phyloP scores from a whole-genome alignment of 306 rosid species.

The Mimosa pudica region DNA sequence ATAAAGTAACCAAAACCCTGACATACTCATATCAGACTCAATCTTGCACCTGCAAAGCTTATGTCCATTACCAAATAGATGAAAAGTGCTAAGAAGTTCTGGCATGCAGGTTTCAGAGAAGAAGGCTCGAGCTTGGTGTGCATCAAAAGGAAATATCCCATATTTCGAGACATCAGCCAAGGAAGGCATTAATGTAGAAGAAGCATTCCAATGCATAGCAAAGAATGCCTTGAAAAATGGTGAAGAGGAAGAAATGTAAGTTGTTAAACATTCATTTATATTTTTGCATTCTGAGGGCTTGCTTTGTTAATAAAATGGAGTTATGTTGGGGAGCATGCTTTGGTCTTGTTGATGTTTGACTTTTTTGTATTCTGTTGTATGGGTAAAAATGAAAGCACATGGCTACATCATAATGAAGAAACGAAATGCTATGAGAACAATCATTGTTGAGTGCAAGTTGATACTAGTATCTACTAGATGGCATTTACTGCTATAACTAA shows the following conservation, averaged over 20 bases:
- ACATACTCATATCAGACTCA: not conserved
- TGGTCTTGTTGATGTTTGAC: constrained; percentile 3
- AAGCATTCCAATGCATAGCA: constrained; percentile 96
- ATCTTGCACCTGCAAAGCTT: not conserved
- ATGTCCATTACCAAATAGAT: constrained; percentile 14
- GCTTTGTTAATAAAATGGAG: constrained; percentile 16
- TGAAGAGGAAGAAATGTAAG: constrained; percentile 98
- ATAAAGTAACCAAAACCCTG: not conserved
- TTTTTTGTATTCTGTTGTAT: constrained; percentile 24
- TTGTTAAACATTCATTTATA: constrained; percentile 25
- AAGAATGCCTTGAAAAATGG: constrained; percentile 92
- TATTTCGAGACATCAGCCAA: constrained; percentile 98
- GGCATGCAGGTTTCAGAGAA: constrained; percentile 83
- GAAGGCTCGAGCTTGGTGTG: constrained; percentile 99
- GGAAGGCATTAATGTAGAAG: constrained; percentile 96
- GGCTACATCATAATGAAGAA: constrained; percentile 10
- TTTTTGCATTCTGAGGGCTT: not conserved
- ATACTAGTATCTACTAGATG: constrained; percentile 6
- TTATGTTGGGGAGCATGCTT: constrained; percentile 20
- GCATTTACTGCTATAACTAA: constrained; percentile 3
- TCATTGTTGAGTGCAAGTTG: constrained; percentile 21
- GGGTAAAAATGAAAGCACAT: constrained; percentile 7
- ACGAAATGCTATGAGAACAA: not conserved
- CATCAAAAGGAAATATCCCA: constrained; percentile 94
- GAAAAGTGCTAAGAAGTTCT: constrained; percentile 26